Evolutionary conservation across 257 asterid species (phyloP).

Genomic region (Salvia hispanica): DNA sequence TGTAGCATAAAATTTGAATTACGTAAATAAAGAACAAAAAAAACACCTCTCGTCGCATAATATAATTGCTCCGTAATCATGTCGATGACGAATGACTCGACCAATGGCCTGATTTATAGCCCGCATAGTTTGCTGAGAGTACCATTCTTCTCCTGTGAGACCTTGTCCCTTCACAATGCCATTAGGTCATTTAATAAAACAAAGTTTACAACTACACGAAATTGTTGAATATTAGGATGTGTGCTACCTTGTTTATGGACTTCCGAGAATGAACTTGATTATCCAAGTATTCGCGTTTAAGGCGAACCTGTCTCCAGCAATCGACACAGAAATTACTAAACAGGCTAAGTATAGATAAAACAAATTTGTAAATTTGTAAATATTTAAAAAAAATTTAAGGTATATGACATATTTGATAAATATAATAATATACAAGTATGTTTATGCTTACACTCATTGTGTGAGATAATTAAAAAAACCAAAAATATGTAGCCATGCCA

Average conservation of each 20-base stretch:
- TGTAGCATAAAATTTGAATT: too few relatives aligned
- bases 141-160: constrained; percentile 96
- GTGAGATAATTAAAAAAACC: constrained; percentile 4
- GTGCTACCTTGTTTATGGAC: constrained; percentile 59
- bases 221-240: constrained; percentile 23
- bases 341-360: constrained; percentile 6
- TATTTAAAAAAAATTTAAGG: constrained; percentile 23
- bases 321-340: constrained; percentile 23
- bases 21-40: background rate
- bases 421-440: background rate
- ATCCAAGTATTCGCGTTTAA: constrained; percentile 98
- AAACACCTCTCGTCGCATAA: constrained; percentile 91
- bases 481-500: background rate
- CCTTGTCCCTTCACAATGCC: constrained; percentile 47
- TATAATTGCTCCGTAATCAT: constrained; percentile 97
- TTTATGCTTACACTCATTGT: constrained; percentile 6
- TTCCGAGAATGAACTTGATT: constrained; percentile 53
- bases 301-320: constrained; percentile 74
- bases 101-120: constrained; percentile 99
- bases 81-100: constrained; percentile 94
- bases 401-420: constrained; percentile 15
- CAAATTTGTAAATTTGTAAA: constrained; percentile 14
- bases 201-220: constrained; percentile 5
- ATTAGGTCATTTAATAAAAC: constrained; percentile 25
- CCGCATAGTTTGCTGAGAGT: constrained; percentile 91